Evolutionary conservation across 176 grass and related monocot genomes (phyloP).

Genomic region (Musa schizocarpa): DNA sequence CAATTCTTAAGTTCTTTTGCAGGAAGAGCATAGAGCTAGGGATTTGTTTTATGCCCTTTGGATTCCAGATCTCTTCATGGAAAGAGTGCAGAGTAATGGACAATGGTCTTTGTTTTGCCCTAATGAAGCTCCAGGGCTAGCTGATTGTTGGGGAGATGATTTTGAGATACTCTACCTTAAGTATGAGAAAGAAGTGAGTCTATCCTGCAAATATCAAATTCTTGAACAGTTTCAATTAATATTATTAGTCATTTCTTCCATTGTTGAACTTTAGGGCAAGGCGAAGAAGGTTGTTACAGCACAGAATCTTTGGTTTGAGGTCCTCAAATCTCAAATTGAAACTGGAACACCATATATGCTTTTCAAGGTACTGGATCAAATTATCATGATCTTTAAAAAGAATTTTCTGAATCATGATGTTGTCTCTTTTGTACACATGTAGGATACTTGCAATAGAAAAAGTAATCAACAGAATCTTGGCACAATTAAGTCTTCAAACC

Average conservation of each 20-base stretch:
- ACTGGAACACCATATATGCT: constrained; percentile 99
- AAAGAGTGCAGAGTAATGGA: constrained; percentile 77
- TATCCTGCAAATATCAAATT: not conserved
- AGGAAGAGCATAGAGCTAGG: constrained; percentile 96
- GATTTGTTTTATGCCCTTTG: constrained; percentile 99
- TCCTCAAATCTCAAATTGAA: constrained; percentile 96
- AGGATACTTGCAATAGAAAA: constrained; percentile 98
- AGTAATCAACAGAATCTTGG: constrained; percentile 98
- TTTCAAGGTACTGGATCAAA: constrained; percentile 58
- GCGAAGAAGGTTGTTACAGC: constrained; percentile 84
- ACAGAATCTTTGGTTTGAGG: constrained; percentile 93
- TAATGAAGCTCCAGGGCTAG: constrained; percentile 90
- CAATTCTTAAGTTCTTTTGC: constrained; percentile 10
- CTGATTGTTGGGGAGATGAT: constrained; percentile 80
- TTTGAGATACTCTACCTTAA: constrained; percentile 78
- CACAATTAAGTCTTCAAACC: constrained; percentile 94
- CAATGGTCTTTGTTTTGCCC: constrained; percentile 98
- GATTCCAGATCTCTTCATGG: constrained; percentile 97
- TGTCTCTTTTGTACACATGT: constrained; percentile 19
- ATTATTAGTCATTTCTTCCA: constrained; percentile 5
- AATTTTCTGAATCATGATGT: not conserved
- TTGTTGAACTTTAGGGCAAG: constrained; percentile 51
- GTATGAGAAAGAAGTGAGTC: constrained; percentile 71
- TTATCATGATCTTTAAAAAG: not conserved
- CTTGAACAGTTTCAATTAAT: not conserved